These are phyloP conservation scores for Aspergillus taichungensis DNA, from an alignment of 495 filamentous ascomycete genomes.

Conservation along the genomic window DNA sequence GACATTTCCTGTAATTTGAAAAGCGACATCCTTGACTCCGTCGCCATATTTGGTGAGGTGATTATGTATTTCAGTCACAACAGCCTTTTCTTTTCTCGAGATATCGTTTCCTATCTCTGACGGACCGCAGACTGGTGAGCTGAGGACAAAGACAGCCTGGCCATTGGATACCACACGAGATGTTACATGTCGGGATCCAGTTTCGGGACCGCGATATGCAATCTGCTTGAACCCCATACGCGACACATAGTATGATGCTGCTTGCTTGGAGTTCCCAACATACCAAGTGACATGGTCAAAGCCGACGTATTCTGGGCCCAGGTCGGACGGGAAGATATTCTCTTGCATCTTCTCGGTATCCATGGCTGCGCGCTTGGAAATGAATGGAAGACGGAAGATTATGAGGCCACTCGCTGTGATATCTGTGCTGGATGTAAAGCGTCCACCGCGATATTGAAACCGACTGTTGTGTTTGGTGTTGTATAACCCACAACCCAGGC, in stretches of 20 bases:
- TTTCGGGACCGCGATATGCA: constrained; percentile 74
- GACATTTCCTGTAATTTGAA: constrained; percentile 62
- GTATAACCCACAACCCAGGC: no score
- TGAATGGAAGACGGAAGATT: no score
- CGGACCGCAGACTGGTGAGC: constrained; percentile 53
- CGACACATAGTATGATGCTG: constrained; percentile 67
- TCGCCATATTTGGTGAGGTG: constrained; percentile 70
- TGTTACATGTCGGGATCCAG: constrained; percentile 58
- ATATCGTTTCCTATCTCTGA: constrained; percentile 14
- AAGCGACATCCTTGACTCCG: constrained; percentile 75
- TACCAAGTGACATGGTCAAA: constrained; percentile 82
- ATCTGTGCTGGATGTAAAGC: no score
- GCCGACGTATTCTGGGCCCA: constrained; percentile 47
- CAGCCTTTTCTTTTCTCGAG: constrained; percentile 30
- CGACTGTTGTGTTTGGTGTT: no score
- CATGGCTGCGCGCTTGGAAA: no score
- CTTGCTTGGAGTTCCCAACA: constrained; percentile 81
- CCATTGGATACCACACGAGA: constrained; percentile 67
- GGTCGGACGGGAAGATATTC: constrained; percentile 8
- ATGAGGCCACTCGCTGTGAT: no score
- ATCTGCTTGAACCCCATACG: constrained; percentile 64
- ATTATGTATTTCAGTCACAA: constrained; percentile 53
- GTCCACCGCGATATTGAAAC: no score
- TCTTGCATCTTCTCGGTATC: not conserved
- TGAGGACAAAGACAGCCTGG: constrained; percentile 63